Conservation (phyloP, 208 protist species). For the Herpetomonas muscarum region DNA sequence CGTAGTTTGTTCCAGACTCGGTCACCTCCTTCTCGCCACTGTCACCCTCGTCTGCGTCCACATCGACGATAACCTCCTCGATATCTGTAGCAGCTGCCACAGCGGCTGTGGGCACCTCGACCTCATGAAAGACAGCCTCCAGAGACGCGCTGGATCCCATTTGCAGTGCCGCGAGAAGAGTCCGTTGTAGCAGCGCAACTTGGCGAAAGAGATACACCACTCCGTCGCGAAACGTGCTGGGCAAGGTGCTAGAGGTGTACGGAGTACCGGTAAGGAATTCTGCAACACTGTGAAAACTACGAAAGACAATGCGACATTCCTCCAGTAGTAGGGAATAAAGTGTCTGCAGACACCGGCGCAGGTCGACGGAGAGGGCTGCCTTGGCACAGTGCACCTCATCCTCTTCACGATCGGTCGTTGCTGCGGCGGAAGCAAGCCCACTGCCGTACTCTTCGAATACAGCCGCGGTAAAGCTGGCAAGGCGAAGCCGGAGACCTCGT, state of each 20-base stretch:
- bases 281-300: neutral
- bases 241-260: too few relatives aligned
- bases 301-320: neutral
- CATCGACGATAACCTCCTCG: conserved; percentile 7
- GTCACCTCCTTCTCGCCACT: neutral
- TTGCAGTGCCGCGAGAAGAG: neutral
- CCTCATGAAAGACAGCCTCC: too few relatives aligned
- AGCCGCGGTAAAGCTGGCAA: neutral
- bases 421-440: neutral
- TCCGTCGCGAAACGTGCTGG: too few relatives aligned
- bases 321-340: neutral
- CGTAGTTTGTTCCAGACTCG: too few relatives aligned
- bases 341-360: neutral
- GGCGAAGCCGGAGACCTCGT: neutral
- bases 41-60: conserved; percentile 3
- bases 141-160: neutral
- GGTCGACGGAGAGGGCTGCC: too few relatives aligned
- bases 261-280: neutral
- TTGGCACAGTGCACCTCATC: too few relatives aligned
- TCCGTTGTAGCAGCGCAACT: neutral
- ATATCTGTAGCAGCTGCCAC: neutral
- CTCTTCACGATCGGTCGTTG: too few relatives aligned
- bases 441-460: neutral
- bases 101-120: neutral
- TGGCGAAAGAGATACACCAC: conserved; percentile 2